A percentile compares a stretch with the other conserved stretches of the same genome.
Evolutionary conservation across 2,329 filamentous ascomycete genomes (phyloP).

Genomic region (Curvularia sp.): DNA sequence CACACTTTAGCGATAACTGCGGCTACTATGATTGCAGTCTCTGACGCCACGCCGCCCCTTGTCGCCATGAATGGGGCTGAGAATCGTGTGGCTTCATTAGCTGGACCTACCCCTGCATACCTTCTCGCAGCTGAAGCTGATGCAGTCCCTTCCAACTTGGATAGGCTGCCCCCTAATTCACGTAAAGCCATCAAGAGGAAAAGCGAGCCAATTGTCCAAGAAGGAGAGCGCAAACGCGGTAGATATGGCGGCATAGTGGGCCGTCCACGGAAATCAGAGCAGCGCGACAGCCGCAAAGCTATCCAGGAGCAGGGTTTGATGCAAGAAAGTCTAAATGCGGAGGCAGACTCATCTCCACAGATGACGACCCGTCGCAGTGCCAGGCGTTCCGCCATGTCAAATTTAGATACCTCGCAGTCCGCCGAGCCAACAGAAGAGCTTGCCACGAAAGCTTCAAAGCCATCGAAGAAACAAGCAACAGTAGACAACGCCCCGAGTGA

Average conservation of each 20-base stretch:
- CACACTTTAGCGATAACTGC: neutral
- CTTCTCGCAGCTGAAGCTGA: slow-evolving; percentile 33
- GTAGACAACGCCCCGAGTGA: neutral
- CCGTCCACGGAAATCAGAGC: slow-evolving; percentile 25
- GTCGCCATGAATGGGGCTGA: neutral
- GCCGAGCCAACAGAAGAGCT: neutral
- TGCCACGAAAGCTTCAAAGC: neutral
- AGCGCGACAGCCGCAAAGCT: neutral
- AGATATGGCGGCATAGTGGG: slow-evolving; percentile 26
- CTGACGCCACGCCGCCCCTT: neutral
- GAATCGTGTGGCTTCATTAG: neutral
- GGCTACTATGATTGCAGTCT: neutral
- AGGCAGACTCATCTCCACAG: neutral
- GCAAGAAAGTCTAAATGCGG: neutral
- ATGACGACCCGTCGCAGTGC: slow-evolving; percentile 25
- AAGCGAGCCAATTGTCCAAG: slow-evolving; percentile 17
- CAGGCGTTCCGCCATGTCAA: slow-evolving; percentile 17
- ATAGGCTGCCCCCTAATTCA: slow-evolving; percentile 28
- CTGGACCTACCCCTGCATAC: slow-evolving; percentile 1
- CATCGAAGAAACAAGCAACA: neutral
- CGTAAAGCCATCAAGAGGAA: slow-evolving; percentile 27
- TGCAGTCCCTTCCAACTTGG: slow-evolving; percentile 28
- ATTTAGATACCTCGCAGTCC: neutral
- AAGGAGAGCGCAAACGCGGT: slow-evolving; percentile 21
- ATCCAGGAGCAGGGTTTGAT: neutral